Evolutionary conservation across 2,329 filamentous ascomycete genomes (phyloP), one percentile per base, ranked within the genome.

Genomic region (Arthrobotrys entomopaga): DNA sequence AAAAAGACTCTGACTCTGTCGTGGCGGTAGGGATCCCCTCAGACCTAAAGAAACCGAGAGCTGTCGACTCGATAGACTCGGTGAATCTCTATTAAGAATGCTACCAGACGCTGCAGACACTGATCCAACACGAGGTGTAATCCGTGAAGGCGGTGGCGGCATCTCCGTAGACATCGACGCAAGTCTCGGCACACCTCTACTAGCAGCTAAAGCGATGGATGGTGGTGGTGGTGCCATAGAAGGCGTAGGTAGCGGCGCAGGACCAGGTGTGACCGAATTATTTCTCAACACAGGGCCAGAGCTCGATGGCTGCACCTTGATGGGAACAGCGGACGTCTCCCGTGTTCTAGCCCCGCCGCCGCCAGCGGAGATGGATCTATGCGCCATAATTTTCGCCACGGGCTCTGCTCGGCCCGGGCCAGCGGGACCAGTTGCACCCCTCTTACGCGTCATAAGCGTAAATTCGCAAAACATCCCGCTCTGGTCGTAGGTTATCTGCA

Each of bases 381-480:
- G 53, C 16, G 52, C 61, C 42, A 69, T 34, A 53, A 75, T 69
- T 46, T 67, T 69, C 43, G 71, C 65, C 15, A 75, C 59, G 0
- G 65, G 71, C 16, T 67, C 71, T 15, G 58, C 71, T 40, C 61
- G 64, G 11, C 70, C 64, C 29, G 54, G 13, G 2, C 61, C 61
- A 1, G 56, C 61, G 19, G 69, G 69, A n/a, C 69, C 69, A 5
- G 61, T 57, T n/a, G 69, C 71, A n/a, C 71, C 71, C 20, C 66
- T 64, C 20, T 69, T 67, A 50, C 71, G 71, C 58, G 85, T 86
- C 85, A 86, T 86, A 40, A 86, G 80, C 2, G 85, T 86, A 76
- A 86, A 86, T 60, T 85, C 83, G 77, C 83, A 84, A 42, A 83
- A 78, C 43, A 86, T 80, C 43, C 84, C 84, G 38, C 82, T 81